Evolutionary conservation across 2,329 filamentous ascomycete genomes (phyloP), one percentile per base, ranked within the genome.

Genomic region (Aspergillus sojae): DNA sequence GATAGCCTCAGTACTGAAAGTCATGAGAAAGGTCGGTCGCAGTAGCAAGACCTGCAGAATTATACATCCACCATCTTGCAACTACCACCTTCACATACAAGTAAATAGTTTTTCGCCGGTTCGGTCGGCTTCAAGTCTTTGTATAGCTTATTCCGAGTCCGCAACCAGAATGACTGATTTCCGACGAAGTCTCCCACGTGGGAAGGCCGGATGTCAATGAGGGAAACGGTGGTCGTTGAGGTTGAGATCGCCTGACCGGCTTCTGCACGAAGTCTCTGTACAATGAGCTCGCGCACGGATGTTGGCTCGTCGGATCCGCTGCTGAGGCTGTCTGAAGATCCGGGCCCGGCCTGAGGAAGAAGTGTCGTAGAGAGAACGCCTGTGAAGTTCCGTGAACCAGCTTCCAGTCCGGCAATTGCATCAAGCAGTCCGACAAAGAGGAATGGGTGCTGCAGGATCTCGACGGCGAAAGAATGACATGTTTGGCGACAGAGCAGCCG

Each of bases 371-470:
- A 78, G 10, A 85, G 82, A 1, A 84, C 80, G 6, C 89, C 80
- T 11, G 89, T 84, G 2, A 88, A 75, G 21, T 85, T 85, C 60
- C 85, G 85, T 2, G 89, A 85, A 0, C 93, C 93, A 3, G 96
- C 78, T 63, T 90, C 86, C 4, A 89, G 87, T 1, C 89, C 87
- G 11, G 97, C 92, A 2, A 98, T 87, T 0, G 86, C 86, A 4
- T 88, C 86, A 70, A 98, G 84, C 70, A 98, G 83, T 4, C 91
- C 91, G 0, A 92, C 89, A 78, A 96, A 98, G 2, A 98, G 84
- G 84, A 95, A 96, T 0, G 95, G 93, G 71, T 98, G 93, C 76
- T 98, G 93, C 73, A 96, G 83, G 69, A 97, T 89, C 79, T 99
- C 95, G 0, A 91, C 90, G 70, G 96, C 92, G 69, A 99, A 99